phyloP scores from a whole-genome alignment of 2,329 filamentous ascomycete genomes.

The Magnaporthiopsis incrustans region DNA sequence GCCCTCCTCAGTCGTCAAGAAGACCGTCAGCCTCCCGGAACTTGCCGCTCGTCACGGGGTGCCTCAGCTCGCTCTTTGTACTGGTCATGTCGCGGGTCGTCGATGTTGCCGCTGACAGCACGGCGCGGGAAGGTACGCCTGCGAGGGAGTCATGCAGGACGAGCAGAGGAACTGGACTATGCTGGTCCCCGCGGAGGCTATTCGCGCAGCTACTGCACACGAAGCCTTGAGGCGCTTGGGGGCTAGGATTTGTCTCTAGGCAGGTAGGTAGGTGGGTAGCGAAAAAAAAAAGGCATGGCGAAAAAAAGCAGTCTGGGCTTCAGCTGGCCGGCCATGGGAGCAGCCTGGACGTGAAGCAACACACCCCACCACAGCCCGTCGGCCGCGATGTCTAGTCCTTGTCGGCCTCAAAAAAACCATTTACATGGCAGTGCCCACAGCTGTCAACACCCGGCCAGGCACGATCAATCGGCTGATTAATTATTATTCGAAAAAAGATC shows the following conservation, averaged over 20 bases:
- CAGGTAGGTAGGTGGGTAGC: no score
- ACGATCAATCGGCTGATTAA: no score
- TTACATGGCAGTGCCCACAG: no score
- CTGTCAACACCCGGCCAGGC: no score
- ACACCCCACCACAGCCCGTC: no score
- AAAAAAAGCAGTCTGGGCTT: no score
- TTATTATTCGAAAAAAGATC: background rate
- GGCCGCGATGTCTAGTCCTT: no score
- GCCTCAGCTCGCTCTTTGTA: conserved; percentile 48
- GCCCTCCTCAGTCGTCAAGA: conserved; percentile 30
- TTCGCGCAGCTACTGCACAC: conserved; percentile 27
- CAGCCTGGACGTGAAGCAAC: no score
- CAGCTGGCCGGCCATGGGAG: no score
- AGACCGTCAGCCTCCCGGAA: conserved; percentile 11
- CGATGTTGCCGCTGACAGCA: conserved; percentile 35
- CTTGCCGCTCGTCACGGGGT: conserved; percentile 36
- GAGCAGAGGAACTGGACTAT: conserved; percentile 30
- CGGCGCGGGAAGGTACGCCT: conserved; percentile 34
- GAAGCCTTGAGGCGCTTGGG: background rate
- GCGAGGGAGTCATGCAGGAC: conserved; percentile 40
- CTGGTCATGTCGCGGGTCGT: conserved; percentile 35
- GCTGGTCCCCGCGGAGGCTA: conserved; percentile 44
- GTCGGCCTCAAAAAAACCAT: no score
- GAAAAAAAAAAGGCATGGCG: no score
- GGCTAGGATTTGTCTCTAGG: background rate